These are phyloP conservation scores for Aspergillus hancockii DNA, from an alignment of 495 filamentous ascomycete genomes.

Conservation along the genomic window DNA sequence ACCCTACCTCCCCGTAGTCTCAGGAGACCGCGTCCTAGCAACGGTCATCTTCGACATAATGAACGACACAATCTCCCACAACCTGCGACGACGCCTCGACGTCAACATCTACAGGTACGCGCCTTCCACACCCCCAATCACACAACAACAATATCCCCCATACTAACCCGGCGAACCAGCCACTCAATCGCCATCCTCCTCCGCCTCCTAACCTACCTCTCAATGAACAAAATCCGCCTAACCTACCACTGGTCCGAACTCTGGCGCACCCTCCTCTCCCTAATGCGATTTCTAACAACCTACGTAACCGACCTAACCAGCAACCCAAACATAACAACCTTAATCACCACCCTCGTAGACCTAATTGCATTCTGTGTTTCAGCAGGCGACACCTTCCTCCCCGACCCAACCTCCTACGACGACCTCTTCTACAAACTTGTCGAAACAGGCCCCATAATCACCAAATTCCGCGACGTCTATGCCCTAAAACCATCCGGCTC, in stretches of 20 bases:
- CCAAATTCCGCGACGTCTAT: slow-evolving; percentile 81
- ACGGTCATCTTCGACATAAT: slow-evolving; percentile 80
- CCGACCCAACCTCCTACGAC: slow-evolving; percentile 83
- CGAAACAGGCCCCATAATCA: slow-evolving; percentile 81
- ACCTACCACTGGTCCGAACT: slow-evolving; percentile 94
- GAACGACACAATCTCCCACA: slow-evolving; percentile 91
- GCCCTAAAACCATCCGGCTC: slow-evolving; percentile 20
- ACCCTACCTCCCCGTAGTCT: slow-evolving; percentile 78
- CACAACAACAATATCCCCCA: not conserved
- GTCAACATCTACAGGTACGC: slow-evolving; percentile 74
- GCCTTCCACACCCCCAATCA: slow-evolving; percentile 4
- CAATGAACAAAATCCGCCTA: slow-evolving; percentile 72
- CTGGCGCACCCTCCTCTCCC: slow-evolving; percentile 84
- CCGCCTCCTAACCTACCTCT: slow-evolving; percentile 79
- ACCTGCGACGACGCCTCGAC: slow-evolving; percentile 82
- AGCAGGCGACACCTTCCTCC: slow-evolving; percentile 88
- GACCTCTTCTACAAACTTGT: slow-evolving; percentile 98
- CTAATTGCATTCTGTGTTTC: slow-evolving; percentile 87
- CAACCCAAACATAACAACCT: slow-evolving; percentile 58
- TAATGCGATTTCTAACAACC: slow-evolving; percentile 87
- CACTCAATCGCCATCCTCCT: slow-evolving; percentile 72
- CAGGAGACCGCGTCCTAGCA: slow-evolving; percentile 68
- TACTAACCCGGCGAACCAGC: slow-evolving; percentile 23
- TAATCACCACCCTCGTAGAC: slow-evolving; percentile 63
- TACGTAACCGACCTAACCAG: slow-evolving; percentile 74